Percentiles rank a stretch among this genome's conserved stretches.
These are phyloP conservation scores for Trichoderma reesei DNA, from an alignment of 495 filamentous ascomycete genomes.

Conservation along the genomic window DNA sequence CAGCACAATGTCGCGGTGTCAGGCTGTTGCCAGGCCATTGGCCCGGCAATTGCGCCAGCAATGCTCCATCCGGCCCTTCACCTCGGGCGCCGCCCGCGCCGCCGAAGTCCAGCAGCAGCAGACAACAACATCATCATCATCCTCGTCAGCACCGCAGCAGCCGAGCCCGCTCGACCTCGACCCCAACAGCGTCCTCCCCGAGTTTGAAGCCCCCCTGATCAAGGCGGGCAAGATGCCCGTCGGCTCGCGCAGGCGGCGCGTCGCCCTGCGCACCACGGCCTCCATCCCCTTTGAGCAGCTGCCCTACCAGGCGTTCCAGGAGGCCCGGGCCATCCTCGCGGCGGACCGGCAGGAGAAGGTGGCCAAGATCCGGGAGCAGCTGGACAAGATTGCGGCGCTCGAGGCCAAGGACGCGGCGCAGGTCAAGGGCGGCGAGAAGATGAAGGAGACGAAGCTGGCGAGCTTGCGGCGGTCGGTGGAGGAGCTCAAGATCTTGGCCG, in stretches of 20 bases:
- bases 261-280: conserved; percentile 55
- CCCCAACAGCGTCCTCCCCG: conserved; percentile 29
- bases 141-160: conserved; percentile 27
- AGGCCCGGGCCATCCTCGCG: conserved; percentile 73
- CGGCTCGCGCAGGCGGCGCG: conserved; percentile 76
- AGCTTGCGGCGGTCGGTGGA: conserved; percentile 68
- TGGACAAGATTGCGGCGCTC: conserved; percentile 48
- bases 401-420: conserved; percentile 48
- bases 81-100: conserved; percentile 20
- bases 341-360: conserved; percentile 78
- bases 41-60: conserved; percentile 49
- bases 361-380: conserved; percentile 48
- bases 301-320: conserved; percentile 95
- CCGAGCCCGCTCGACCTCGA: conserved; percentile 25
- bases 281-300: conserved; percentile 84
- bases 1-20: conserved; percentile 53
- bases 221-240: conserved; percentile 50
- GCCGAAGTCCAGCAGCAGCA: conserved; percentile 9
- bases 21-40: conserved; percentile 58
- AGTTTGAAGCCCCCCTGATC: conserved; percentile 50
- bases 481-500: conserved; percentile 74
- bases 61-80: conserved; percentile 30
- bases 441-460: conserved; percentile 54
- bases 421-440: conserved; percentile 46
- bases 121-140: neutral